Conservation (phyloP, 2,329 filamentous ascomycete genomes). For the Ophiostoma tasmaniense region DNA sequence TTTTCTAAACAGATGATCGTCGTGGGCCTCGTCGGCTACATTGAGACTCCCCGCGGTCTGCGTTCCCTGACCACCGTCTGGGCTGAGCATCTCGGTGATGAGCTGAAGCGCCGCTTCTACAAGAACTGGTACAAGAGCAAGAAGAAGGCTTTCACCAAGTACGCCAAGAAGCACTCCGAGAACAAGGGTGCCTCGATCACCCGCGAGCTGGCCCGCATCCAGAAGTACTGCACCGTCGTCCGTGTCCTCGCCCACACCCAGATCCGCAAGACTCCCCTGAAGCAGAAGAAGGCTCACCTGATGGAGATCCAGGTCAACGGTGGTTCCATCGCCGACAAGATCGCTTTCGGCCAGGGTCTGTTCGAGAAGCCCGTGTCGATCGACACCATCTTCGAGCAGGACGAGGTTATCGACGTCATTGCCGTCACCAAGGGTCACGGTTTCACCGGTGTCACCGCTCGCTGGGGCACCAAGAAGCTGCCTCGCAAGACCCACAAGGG, state of each 20-base stretch:
- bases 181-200: conserved; percentile 81
- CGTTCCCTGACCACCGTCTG: conserved; percentile 99
- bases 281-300: conserved; percentile 99
- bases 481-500: conserved; percentile 99
- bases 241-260: conserved; percentile 99
- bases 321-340: conserved; percentile 91
- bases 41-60: conserved; percentile 98
- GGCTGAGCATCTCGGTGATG: conserved; percentile 98
- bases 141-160: conserved; percentile 99
- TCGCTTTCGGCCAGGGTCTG: conserved; percentile 85
- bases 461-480: conserved; percentile 99
- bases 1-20: conserved; percentile 76
- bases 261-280: conserved; percentile 97
- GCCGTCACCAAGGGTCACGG: conserved; percentile 99
- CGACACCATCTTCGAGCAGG: conserved; percentile 93
- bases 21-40: conserved; percentile 99
- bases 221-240: conserved; percentile 99
- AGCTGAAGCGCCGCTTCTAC: conserved; percentile 99
- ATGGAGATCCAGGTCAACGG: conserved; percentile 99
- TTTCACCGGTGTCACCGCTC: conserved; percentile 91
- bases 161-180: conserved; percentile 99
- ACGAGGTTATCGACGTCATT: conserved; percentile 99
- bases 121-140: conserved; percentile 99
- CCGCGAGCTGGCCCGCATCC: conserved; percentile 98
- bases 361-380: conserved; percentile 99